Base-by-base conservation (phyloP, 2,329 filamentous ascomycete species). In the Bimuria novae-zelandiae region DNA sequence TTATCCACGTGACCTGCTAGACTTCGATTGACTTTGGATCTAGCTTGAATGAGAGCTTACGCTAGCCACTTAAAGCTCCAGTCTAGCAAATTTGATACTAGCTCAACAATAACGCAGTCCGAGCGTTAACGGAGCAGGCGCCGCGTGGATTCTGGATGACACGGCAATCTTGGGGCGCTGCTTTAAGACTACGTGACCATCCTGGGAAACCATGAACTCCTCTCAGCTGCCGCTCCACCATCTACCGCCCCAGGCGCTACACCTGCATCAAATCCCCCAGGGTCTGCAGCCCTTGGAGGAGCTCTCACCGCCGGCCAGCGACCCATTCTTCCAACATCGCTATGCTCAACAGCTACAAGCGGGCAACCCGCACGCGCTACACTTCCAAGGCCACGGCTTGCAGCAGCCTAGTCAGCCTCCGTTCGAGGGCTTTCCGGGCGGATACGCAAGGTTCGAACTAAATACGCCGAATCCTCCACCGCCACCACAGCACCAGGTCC, bases 211-310 rank as follows among this genome's bases (percentile, higher is more conserved):
- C 33, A 55, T 55, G 53, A 55, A 56, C 42, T 42, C 50, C 36
- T 48, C 50, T 16, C 54, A 57, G 47, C 39, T 57, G 12, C 52
- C 55, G 23, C 52, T 55, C 17, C 55, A 58, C 43, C 46, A 54
- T 29, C 49, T 53, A 19, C 49, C 42, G 29, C 46, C 50, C 37
- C 30, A 33, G n/a, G 46, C 52, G 42, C 56, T 62, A 39, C 62
- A 62, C 40, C 55, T 62, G 21, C 61, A 63, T 36, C 69, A 55
- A 63, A 65, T 63, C 58, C 77, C 61, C 64, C 75, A 62, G 12
- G 62, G 47, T 47, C 69, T 80, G 22, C 72, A 75, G 55, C 63
- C 62, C 45, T 72, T 80, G 52, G 75, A 78, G 51, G 64, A 73
- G 42, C 66, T 70, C 52, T 69, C 76, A 50, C 54, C 71, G 2